These are phyloP conservation scores for Platanus orientalis DNA, from an alignment of 164 flowering plant species.

Conservation along the genomic window DNA sequence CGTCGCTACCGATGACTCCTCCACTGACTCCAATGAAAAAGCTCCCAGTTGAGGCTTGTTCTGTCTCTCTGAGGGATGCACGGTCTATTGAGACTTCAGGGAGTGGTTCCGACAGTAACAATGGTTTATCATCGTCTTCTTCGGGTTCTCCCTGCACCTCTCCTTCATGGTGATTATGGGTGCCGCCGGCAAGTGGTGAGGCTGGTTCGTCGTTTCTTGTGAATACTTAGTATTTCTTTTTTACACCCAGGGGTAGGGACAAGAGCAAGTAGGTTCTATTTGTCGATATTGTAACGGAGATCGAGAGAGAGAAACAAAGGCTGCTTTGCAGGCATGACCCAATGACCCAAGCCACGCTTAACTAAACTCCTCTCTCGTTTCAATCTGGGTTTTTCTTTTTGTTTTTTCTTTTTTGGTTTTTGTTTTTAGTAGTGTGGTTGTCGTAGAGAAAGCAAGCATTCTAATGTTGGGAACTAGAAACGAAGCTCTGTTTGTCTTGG, in stretches of 20 bases:
- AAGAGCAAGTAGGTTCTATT: no score
- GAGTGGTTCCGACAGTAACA: slow-evolving; percentile 48
- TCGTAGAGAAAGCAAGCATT: not conserved
- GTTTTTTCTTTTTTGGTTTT: not conserved
- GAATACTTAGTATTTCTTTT: not conserved
- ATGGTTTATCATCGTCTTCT: slow-evolving; percentile 40
- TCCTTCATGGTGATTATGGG: slow-evolving; percentile 56
- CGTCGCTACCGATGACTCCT: slow-evolving; percentile 29
- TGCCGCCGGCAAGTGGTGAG: not conserved
- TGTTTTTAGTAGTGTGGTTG: not conserved
- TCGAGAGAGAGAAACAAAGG: not conserved
- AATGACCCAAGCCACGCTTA: slow-evolving; percentile 23
- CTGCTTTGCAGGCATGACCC: slow-evolving; percentile 12
- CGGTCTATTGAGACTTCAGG: slow-evolving; percentile 42
- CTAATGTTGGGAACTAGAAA: not conserved
- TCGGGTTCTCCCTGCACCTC: slow-evolving; percentile 57
- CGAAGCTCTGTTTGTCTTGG: not conserved
- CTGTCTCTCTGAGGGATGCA: slow-evolving; percentile 50
- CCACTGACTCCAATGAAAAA: slow-evolving; percentile 76
- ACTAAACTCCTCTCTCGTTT: not conserved
- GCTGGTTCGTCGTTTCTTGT: not conserved
- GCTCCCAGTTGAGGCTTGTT: slow-evolving; percentile 56
- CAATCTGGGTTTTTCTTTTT: not conserved
- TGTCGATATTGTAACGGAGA: slow-evolving; percentile 9
- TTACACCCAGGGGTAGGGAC: not conserved